Percentiles rank a stretch among this genome's conserved stretches.
phyloP scores from a whole-genome alignment of 805 yeast species.

The Ogataea nonfermentans region DNA sequence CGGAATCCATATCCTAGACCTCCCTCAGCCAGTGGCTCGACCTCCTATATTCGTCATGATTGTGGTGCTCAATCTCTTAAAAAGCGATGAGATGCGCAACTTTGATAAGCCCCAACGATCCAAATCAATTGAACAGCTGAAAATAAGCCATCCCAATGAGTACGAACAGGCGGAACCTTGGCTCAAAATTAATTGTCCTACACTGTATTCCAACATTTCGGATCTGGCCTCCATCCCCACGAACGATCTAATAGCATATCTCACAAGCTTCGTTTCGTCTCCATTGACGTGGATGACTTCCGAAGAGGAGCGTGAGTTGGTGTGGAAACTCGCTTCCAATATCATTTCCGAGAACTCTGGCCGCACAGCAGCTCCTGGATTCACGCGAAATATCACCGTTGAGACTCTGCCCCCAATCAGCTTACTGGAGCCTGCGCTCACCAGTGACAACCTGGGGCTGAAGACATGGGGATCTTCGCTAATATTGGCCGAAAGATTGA shows the following conservation, averaged over 20 bases:
- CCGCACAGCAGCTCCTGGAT: constrained; percentile 74
- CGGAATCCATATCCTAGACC: constrained; percentile 50
- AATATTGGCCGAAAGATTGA: constrained; percentile 57
- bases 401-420: constrained; percentile 37
- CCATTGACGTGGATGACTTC: constrained; percentile 48
- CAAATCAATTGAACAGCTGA: constrained; percentile 13
- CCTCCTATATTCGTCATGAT: constrained; percentile 49
- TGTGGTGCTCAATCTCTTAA: constrained; percentile 46
- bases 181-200: constrained; percentile 40
- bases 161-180: constrained; percentile 40
- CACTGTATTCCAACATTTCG: constrained; percentile 25
- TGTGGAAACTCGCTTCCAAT: constrained; percentile 56
- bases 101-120: constrained; percentile 35
- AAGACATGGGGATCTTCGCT: constrained; percentile 96
- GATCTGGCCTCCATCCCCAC: constrained; percentile 6
- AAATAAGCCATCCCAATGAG: constrained; percentile 33
- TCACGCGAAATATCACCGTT: constrained; percentile 52
- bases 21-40: constrained; percentile 47
- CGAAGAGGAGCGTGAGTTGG: constrained; percentile 34
- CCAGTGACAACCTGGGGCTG: constrained; percentile 83
- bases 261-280: constrained; percentile 49
- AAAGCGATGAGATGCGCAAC: constrained; percentile 50
- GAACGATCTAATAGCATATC: constrained; percentile 42
- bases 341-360: constrained; percentile 83
- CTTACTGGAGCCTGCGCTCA: constrained; percentile 79